Evolutionary conservation across 495 filamentous ascomycete species (phyloP).

Genomic region (Aspergillus egyptiacus): DNA sequence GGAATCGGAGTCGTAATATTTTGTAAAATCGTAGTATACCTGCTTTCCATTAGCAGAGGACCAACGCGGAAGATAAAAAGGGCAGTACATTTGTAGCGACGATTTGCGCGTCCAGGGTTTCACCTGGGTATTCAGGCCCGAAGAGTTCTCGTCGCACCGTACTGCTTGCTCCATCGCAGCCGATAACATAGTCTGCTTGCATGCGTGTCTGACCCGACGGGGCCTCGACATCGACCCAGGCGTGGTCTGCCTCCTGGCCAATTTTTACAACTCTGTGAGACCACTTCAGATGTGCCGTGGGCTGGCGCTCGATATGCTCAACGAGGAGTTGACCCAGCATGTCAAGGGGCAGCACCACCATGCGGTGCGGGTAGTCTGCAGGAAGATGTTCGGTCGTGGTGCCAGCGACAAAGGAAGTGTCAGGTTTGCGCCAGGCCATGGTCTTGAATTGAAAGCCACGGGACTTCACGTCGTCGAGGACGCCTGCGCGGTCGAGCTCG

Average conservation of each 20-base stretch:
- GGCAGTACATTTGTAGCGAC: conserved; percentile 55
- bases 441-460: conserved; percentile 44
- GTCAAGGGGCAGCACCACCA: conserved; percentile 45
- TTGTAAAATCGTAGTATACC: conserved; percentile 53
- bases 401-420: conserved; percentile 34
- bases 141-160: conserved; percentile 49
- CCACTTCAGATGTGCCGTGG: conserved; percentile 40
- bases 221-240: conserved; percentile 47
- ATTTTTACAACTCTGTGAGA: conserved; percentile 43
- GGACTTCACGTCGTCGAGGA: conserved; percentile 46
- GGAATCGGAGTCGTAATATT: conserved; percentile 49
- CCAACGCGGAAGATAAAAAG: not conserved
- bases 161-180: conserved; percentile 56
- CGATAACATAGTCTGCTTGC: conserved; percentile 52
- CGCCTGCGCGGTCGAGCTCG: conserved; percentile 50
- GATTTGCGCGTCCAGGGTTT: conserved; percentile 54
- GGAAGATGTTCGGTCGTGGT: conserved; percentile 27
- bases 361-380: conserved; percentile 34
- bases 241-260: conserved; percentile 45
- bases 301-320: conserved; percentile 38
- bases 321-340: conserved; percentile 42
- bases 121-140: conserved; percentile 51
- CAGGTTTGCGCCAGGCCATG: conserved; percentile 47
- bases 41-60: conserved; percentile 3
- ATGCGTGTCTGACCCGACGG: conserved; percentile 32